A percentile compares a stretch with the other conserved stretches of the same genome.
phyloP scores from a whole-genome alignment of 345 rosid genomes.

The Angophora floribunda region DNA sequence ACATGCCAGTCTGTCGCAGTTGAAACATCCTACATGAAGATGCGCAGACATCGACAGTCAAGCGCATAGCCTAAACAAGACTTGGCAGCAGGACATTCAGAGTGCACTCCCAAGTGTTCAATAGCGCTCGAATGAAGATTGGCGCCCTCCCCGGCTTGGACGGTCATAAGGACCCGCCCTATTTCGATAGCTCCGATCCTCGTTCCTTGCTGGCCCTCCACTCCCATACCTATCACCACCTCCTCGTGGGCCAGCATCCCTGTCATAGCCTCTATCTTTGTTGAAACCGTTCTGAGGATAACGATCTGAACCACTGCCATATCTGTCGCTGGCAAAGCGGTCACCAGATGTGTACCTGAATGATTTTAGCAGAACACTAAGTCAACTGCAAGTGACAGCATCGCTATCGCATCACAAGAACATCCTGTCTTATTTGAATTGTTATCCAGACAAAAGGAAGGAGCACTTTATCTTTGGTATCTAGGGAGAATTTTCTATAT shows the following conservation, averaged over 20 bases:
- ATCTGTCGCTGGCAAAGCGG: conserved; percentile 60
- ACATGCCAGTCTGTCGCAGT: background rate
- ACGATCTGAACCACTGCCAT: conserved; percentile 63
- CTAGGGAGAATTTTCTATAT: background rate
- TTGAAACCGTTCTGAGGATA: conserved; percentile 61
- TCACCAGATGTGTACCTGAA: conserved; percentile 73
- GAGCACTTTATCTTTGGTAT: background rate
- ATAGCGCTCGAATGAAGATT: conserved; percentile 72
- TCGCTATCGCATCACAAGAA: background rate
- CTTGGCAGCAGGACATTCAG: too few relatives aligned
- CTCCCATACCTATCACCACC: conserved; percentile 56
- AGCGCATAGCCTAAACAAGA: background rate
- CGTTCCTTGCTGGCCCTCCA: conserved; percentile 66
- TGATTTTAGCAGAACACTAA: background rate
- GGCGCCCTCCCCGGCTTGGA: conserved; percentile 61
- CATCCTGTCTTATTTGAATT: background rate
- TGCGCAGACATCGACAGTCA: background rate
- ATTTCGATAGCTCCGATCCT: conserved; percentile 64
- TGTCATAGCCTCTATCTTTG: conserved; percentile 62
- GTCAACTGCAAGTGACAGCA: background rate
- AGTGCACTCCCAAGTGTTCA: background rate
- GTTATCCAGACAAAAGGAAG: background rate
- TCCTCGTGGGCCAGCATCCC: conserved; percentile 56
- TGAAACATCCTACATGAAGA: background rate
- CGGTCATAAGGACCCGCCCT: conserved; percentile 79